These are phyloP conservation scores for Psilocybe subaeruginosa DNA, from an alignment of 768 basidiomycete species.

Conservation along the genomic window DNA sequence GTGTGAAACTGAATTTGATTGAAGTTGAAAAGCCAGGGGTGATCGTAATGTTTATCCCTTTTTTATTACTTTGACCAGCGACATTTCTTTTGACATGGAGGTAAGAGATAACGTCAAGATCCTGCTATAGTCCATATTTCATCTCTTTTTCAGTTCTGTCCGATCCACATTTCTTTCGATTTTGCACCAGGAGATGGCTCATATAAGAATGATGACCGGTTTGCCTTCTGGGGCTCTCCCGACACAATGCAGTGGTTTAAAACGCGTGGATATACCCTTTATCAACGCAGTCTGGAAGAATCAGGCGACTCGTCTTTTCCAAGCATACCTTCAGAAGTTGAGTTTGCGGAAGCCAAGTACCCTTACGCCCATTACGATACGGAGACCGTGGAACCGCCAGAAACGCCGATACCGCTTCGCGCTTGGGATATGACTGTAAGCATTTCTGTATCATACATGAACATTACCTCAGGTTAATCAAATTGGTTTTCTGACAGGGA, in stretches of 20 bases:
- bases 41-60: no score
- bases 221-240: conserved; percentile 6
- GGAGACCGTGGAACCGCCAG: neutral
- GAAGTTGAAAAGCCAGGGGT: no score
- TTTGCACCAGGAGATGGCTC: neutral
- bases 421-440: neutral
- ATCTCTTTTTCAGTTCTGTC: no score
- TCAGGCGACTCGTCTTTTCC: neutral
- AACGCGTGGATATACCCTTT: conserved; percentile 13
- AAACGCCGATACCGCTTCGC: neutral
- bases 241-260: conserved; percentile 9
- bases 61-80: no score
- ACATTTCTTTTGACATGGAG: no score
- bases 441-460: neutral
- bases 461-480: neutral
- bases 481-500: neutral
- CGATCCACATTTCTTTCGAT: neutral
- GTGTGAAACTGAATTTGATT: no score
- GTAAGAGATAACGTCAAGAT: no score
- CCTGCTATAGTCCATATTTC: no score
- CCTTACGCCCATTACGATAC: conserved; percentile 11
- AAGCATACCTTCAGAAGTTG: neutral
- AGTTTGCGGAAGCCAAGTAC: conserved; percentile 2
- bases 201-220: neutral
- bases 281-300: neutral